These are phyloP conservation scores for Vitis amurensis DNA, from an alignment of 164 flowering plant species.

Conservation along the genomic window DNA sequence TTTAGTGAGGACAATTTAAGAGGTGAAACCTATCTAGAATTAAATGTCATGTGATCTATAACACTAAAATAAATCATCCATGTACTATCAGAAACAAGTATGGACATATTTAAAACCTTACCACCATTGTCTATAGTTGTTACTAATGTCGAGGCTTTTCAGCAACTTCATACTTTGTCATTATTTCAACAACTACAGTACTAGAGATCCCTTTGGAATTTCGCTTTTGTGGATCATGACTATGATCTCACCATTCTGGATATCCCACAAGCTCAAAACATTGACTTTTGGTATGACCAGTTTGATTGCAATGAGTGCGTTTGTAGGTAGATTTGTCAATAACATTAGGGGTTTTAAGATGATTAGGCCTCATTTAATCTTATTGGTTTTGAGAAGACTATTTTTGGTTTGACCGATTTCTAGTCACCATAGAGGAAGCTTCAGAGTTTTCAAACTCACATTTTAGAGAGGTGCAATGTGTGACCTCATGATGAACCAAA, in stretches of 20 bases:
- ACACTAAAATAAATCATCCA: too few species aligned
- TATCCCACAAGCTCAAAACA: conserved; percentile 3
- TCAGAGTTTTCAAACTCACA: too few species aligned
- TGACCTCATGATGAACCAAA: too few species aligned
- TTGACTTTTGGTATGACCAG: conserved; percentile 9
- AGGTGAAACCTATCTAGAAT: not conserved
- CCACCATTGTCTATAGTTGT: not conserved
- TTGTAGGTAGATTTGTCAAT: not conserved
- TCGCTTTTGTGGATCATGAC: not conserved
- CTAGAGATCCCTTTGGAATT: not conserved
- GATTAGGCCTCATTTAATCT: too few species aligned
- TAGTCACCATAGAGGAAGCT: too few species aligned
- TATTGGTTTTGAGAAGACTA: too few species aligned
- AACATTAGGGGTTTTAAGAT: too few species aligned
- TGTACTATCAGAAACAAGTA: too few species aligned
- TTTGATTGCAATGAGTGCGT: not conserved
- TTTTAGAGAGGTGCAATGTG: too few species aligned
- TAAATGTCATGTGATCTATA: not conserved
- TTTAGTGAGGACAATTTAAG: not conserved
- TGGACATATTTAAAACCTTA: not conserved
- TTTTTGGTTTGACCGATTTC: too few species aligned
- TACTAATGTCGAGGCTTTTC: not conserved
- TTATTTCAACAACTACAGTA: not conserved
- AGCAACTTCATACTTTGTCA: not conserved
- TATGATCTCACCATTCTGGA: not conserved